Evolutionary conservation across 2,329 filamentous ascomycete species (phyloP).

Genomic region (Xylaria sp.): DNA sequence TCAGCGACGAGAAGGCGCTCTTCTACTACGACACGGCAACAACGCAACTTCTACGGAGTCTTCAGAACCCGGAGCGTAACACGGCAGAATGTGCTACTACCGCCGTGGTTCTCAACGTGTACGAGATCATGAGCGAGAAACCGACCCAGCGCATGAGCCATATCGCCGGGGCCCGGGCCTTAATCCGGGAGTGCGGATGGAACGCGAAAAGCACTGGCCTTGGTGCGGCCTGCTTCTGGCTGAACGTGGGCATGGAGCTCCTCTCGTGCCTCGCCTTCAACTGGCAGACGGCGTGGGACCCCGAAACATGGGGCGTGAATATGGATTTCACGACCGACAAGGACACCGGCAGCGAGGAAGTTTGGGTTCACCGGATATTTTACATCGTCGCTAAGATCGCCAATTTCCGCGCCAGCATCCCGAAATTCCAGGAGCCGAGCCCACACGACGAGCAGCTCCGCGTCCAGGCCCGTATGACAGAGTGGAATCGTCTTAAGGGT

Average conservation of each 20-base stretch:
- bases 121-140: conserved; percentile 89
- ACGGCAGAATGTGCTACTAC: conserved; percentile 86
- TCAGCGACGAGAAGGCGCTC: conserved; percentile 79
- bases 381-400: conserved; percentile 88
- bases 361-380: conserved; percentile 89
- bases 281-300: conserved; percentile 88
- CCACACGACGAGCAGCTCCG: conserved; percentile 72
- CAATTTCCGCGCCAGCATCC: conserved; percentile 81
- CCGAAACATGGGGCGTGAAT: conserved; percentile 88
- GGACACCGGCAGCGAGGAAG: conserved; percentile 72
- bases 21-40: conserved; percentile 90
- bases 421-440: conserved; percentile 67
- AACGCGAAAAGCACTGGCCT: conserved; percentile 81
- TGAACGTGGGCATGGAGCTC: conserved; percentile 92
- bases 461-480: conserved; percentile 71
- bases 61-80: conserved; percentile 87
- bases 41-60: conserved; percentile 75
- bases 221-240: conserved; percentile 91
- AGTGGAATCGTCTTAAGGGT: conserved; percentile 84
- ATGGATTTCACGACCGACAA: conserved; percentile 67
- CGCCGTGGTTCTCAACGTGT: conserved; percentile 88
- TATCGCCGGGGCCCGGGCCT: conserved; percentile 82
- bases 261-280: conserved; percentile 87
- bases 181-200: conserved; percentile 93
- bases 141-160: conserved; percentile 87